Evolutionary conservation across 164 flowering plant genomes (phyloP), one percentile per base, ranked within the genome.

Genomic region (Stephania japonica): DNA sequence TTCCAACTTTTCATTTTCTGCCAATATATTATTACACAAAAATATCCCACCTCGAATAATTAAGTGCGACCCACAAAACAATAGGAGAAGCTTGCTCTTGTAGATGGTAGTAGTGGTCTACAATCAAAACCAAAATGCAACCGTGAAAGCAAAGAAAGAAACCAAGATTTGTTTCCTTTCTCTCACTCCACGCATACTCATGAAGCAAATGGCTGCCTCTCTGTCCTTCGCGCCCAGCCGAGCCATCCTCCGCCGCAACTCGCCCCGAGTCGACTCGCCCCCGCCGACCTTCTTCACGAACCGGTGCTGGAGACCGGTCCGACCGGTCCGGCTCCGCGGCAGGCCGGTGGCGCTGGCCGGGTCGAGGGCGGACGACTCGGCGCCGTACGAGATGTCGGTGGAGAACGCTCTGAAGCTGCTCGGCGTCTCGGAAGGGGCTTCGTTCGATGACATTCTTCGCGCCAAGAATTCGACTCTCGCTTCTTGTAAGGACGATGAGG

Each of bases 341-440:
- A 71, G 72, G 70, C 16, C 19, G 16, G 67, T 72, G 7, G 78
- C 69, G 27, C 49, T 73, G 50, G 74, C 74, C 62, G 69, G 80
- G 75, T 87, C 88, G 7, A 73, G 84, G 49, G 88, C 88, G 7
- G 90, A 86, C 27, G 90, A 87, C 78, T 86, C 93, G 53, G 88
- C 86, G 21, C 94, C 97, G 68, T 86, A 68, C 69, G 95, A 86
- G 88, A 90, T 92, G 97, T 87, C 97, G 13, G 85, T 91, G 67
- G 97, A 94, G 86, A 89, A 67, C 84, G 98, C 98, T 4, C 84
- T 90, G 68, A 91, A 92, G 83, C 81, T 94, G 19, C 87, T 94
- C 47, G 97, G 97, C 0, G 93, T 94, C 23, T 79, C 92, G 0
- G 92, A 92, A 53, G 91, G 88, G 0, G 93, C 94, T 8, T 86